A percentile compares a stretch with the other conserved stretches of the same genome.
Conservation (phyloP, 352 stramenopile species). For the Elongisporangium anandrum region DNA sequence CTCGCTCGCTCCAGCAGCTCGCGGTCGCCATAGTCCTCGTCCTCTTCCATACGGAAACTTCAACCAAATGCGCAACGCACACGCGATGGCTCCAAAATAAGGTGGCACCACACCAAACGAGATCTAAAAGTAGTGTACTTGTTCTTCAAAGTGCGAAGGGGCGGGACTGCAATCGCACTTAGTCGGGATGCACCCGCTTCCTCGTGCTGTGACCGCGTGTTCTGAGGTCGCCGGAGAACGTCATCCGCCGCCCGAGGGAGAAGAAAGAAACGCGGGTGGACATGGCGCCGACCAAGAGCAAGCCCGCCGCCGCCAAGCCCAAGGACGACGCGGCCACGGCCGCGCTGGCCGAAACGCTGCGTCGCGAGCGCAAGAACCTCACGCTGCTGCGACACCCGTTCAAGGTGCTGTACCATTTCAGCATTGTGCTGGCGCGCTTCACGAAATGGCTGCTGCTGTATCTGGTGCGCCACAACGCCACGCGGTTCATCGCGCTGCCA, state of each 20-base stretch:
- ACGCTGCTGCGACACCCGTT: slow-evolving; percentile 79
- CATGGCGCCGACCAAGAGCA: slow-evolving; percentile 1
- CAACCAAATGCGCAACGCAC: background rate
- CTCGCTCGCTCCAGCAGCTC: slow-evolving; percentile 44
- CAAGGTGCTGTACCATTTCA: slow-evolving; percentile 76
- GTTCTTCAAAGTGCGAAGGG: background rate
- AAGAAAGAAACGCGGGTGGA: slow-evolving; percentile 3
- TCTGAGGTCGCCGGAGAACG: background rate
- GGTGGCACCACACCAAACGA: background rate
- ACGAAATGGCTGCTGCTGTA: slow-evolving; percentile 62
- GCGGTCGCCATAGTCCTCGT: slow-evolving; percentile 11
- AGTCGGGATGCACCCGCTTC: background rate
- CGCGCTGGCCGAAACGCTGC: slow-evolving; percentile 51
- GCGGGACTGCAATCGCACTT: background rate
- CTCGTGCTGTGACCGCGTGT: background rate
- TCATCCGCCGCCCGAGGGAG: background rate
- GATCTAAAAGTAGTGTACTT: background rate
- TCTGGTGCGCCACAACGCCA: slow-evolving; percentile 62
- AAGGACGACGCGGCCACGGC: slow-evolving; percentile 7
- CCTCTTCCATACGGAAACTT: slow-evolving; percentile 2
- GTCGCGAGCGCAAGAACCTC: slow-evolving; percentile 76
- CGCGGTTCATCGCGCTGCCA: slow-evolving; percentile 75
- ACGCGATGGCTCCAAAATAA: background rate
- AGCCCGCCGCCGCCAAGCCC: slow-evolving; percentile 4
- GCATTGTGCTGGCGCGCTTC: slow-evolving; percentile 72